Conservation (phyloP, 2,329 filamentous ascomycete species). For the Neospermospora avenae region DNA sequence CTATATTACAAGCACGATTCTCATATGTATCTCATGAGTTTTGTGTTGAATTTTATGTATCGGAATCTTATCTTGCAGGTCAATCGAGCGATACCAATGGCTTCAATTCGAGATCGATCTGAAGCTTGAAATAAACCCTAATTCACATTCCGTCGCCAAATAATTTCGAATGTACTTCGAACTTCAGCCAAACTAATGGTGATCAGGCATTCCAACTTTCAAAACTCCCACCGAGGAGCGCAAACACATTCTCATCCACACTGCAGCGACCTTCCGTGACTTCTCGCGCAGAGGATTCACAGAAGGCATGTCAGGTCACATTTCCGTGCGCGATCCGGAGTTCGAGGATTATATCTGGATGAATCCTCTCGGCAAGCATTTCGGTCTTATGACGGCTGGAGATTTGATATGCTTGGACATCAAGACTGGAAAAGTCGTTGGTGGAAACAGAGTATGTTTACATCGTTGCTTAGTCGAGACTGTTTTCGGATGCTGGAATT, state of each 20-base stretch:
- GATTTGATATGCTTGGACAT: slow-evolving; percentile 67
- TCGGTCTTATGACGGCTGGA: slow-evolving; percentile 59
- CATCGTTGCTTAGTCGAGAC: neutral
- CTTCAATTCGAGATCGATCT: neutral
- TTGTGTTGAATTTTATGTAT: neutral
- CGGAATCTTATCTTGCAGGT: neutral
- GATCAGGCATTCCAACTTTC: slow-evolving; percentile 53
- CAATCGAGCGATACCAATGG: neutral
- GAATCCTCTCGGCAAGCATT: slow-evolving; percentile 62
- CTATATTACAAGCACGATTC: neutral
- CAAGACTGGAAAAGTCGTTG: slow-evolving; percentile 55
- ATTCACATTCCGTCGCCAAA: no score
- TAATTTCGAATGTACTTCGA: no score
- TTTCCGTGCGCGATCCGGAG: slow-evolving; percentile 64
- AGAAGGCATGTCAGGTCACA: slow-evolving; percentile 68
- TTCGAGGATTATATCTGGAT: slow-evolving; percentile 64
- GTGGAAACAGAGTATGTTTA: slow-evolving; percentile 49
- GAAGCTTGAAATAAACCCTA: neutral
- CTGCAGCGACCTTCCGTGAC: slow-evolving; percentile 66
- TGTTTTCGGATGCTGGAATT: neutral
- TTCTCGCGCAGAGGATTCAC: slow-evolving; percentile 64
- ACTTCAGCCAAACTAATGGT: neutral
- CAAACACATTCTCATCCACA: slow-evolving; percentile 62
- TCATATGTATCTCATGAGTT: no score
- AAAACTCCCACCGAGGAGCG: slow-evolving; percentile 53